These are phyloP conservation scores for Polychaeton citri DNA, from an alignment of 2,329 filamentous ascomycete species.

Conservation along the genomic window DNA sequence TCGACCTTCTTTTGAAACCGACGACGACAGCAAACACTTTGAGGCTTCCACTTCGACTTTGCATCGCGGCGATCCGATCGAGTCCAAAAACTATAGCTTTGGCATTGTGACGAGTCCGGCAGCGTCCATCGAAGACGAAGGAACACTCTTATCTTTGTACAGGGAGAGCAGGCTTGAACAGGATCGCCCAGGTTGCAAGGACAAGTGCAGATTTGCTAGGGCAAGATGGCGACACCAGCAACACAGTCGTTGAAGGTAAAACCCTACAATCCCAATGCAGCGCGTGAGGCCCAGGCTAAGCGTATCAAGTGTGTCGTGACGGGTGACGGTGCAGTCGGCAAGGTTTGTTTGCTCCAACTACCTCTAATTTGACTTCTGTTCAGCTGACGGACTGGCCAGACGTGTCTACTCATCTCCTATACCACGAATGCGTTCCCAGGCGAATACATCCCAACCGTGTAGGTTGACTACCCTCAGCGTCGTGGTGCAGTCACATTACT, in stretches of 20 bases:
- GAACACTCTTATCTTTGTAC: too few species aligned
- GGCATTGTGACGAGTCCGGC: too few species aligned
- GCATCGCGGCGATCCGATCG: too few species aligned
- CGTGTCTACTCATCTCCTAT: constrained; percentile 97
- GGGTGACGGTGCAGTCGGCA: constrained; percentile 97
- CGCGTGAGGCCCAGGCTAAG: constrained; percentile 21
- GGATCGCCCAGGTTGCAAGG: background rate
- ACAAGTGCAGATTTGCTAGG: background rate
- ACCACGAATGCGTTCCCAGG: constrained; percentile 99
- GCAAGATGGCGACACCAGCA: constrained; percentile 58
- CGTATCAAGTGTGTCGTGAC: constrained; percentile 81
- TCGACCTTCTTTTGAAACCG: too few species aligned
- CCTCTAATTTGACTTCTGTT: background rate
- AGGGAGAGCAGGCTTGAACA: background rate
- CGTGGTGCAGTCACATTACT: too few species aligned
- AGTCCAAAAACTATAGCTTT: too few species aligned
- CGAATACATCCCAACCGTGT: constrained; percentile 99
- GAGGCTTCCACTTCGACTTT: too few species aligned
- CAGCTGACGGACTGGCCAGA: constrained; percentile 42
- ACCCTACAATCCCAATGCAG: background rate
- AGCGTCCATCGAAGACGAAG: too few species aligned
- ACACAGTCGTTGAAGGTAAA: constrained; percentile 84
- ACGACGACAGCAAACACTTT: too few species aligned
- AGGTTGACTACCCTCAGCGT: too few species aligned
- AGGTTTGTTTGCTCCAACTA: constrained; percentile 48